Percentiles rank a stretch among this genome's conserved stretches.
Conservation (phyloP, 163 green algal species). For the Chloroidium sp. region DNA sequence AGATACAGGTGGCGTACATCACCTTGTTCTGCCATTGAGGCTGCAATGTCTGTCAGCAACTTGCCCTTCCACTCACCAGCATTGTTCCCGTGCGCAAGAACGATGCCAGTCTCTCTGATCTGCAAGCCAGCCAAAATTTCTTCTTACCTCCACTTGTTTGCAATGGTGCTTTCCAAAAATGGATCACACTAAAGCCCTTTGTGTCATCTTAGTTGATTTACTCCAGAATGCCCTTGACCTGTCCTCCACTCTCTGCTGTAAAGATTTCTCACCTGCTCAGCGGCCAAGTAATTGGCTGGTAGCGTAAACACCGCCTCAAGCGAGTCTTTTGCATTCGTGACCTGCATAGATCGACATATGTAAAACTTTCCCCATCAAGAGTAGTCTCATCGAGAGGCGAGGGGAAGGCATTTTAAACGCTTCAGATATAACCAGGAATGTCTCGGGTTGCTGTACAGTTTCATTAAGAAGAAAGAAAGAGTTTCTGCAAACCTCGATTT, state of each 20-base stretch:
- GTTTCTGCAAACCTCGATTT: conserved; percentile 35
- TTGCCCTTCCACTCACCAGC: conserved; percentile 41
- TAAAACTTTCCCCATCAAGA: too few relatives aligned
- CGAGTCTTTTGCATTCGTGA: conserved; percentile 21
- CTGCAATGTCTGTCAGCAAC: conserved; percentile 42
- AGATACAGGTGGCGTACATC: not conserved
- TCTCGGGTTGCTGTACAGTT: too few relatives aligned
- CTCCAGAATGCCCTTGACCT: too few relatives aligned
- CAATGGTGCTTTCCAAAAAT: too few relatives aligned
- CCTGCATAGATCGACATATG: conserved; percentile 12
- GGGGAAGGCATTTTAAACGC: too few relatives aligned
- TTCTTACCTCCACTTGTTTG: too few relatives aligned
- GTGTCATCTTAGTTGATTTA: too few relatives aligned
- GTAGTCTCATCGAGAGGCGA: too few relatives aligned
- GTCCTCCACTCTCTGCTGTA: not conserved
- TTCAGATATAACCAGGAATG: too few relatives aligned
- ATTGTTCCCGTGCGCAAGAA: conserved; percentile 43
- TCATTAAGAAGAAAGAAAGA: too few relatives aligned
- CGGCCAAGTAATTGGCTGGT: conserved; percentile 26
- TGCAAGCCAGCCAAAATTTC: not conserved
- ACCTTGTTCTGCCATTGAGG: conserved; percentile 37
- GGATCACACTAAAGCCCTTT: too few relatives aligned
- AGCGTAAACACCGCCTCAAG: conserved; percentile 32
- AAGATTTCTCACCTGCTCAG: conserved; percentile 15
- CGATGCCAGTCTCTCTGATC: conserved; percentile 35